Base-by-base conservation (phyloP, 2,329 filamentous ascomycete species). In the Monosporascus sp. region DNA sequence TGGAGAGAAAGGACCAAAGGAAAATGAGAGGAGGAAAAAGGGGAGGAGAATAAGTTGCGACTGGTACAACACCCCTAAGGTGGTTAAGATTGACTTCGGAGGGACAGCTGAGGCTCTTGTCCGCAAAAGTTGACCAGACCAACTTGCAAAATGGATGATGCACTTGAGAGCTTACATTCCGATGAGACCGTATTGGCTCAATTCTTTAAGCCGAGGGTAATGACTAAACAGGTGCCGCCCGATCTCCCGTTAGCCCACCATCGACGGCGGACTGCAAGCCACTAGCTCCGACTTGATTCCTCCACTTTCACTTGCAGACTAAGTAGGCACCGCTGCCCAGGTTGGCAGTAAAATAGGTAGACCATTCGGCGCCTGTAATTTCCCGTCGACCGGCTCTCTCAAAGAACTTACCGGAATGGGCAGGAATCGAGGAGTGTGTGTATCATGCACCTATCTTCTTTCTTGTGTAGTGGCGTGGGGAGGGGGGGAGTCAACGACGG, bases 51-150 rank as follows among this genome's bases (percentile, higher is more conserved):
- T n/a, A 7, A 39, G 17, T 11, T 11, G 25, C 45, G 31, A 35
- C 22, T 18, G 18, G 20, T 22, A 25, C 35, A 51, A 37, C 20
- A 35, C 38, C 27, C 31, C 31, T 35, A 35, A 35, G 31, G 31
- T 35, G 46, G 50, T 24, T 44, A 11, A 35, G 11, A 35, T 35
- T 5, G 31, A 35, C 31, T 35, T 35, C 31, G 31, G 31, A 35
- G 31, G 14, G 31, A 14, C 9, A 46, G 50, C 46, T 53, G 60
- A 64, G 60, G 63, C 57, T 65, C 64, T 66, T 66, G 65, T 66
- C 62, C 64, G 60, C 64, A 65, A 66, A 35, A 35, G 31, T 35
- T 14, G 11, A 55, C 66, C 61, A 58, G 60, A 59, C 41, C 25
- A 48, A 48, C 18, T 51, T 24, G n/a, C 20, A 37, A 38, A 39